phyloP scores from a whole-genome alignment of 2,329 filamentous ascomycete genomes.

The Cyphellophora europaea region DNA sequence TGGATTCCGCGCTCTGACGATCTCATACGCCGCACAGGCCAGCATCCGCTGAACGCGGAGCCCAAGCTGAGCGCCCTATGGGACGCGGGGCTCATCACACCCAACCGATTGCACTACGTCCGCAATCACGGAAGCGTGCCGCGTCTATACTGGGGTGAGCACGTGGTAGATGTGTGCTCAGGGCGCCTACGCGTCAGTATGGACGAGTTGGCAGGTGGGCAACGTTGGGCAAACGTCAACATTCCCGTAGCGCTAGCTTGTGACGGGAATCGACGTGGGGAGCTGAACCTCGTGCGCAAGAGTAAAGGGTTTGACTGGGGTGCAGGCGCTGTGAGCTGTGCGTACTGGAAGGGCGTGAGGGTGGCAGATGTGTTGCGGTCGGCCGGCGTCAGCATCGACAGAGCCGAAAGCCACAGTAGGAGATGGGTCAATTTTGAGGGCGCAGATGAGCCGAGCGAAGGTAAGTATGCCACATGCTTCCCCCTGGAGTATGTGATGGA shows the following conservation, averaged over 20 bases:
- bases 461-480: constrained; percentile 40
- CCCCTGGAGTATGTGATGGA: constrained; percentile 42
- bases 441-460: constrained; percentile 37
- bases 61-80: constrained; percentile 32
- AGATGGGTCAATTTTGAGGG: constrained; percentile 43
- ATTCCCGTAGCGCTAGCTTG: constrained; percentile 41
- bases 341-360: constrained; percentile 42
- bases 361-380: constrained; percentile 36
- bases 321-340: constrained; percentile 36
- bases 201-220: constrained; percentile 29
- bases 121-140: constrained; percentile 47
- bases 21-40: constrained; percentile 43
- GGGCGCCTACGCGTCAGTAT: constrained; percentile 32
- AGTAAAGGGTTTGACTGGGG: constrained; percentile 42
- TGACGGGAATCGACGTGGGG: constrained; percentile 42
- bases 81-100: constrained; percentile 41
- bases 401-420: constrained; percentile 16
- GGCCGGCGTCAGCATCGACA: constrained; percentile 26
- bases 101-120: constrained; percentile 43
- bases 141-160: constrained; percentile 39
- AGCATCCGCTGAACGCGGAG: constrained; percentile 46
- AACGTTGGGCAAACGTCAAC: constrained; percentile 35
- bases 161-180: constrained; percentile 36
- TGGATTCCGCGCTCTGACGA: constrained; percentile 41
- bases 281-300: constrained; percentile 41